These are phyloP conservation scores for Helichrysum umbraculigerum DNA, from an alignment of 129 eudicot genomes.

Conservation along the genomic window DNA sequence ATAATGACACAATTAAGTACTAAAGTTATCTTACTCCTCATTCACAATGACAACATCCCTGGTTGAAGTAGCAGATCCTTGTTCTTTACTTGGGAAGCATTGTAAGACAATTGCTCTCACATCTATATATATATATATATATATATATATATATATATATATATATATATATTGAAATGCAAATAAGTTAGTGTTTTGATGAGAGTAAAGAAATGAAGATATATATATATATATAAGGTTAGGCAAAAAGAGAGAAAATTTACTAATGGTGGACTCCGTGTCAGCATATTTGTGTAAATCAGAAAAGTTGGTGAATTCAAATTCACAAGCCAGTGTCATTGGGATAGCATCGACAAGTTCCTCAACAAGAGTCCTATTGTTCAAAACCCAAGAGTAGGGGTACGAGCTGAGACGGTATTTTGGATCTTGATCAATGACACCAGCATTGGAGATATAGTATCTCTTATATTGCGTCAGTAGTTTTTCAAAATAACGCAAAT, in stretches of 20 bases:
- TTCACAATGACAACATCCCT: neutral
- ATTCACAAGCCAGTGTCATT: neutral
- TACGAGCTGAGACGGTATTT: neutral
- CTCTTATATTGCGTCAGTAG: neutral
- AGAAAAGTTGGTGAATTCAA: neutral
- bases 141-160: too few species aligned
- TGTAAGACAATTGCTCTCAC: neutral
- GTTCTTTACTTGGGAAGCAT: neutral
- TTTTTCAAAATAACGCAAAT: neutral
- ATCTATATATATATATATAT: neutral
- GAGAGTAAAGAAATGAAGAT: neutral
- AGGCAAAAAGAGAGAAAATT: neutral
- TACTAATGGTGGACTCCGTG: neutral
- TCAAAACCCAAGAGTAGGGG: neutral
- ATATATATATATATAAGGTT: neutral
- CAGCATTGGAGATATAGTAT: neutral
- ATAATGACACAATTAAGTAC: too few species aligned
- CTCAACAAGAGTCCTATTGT: neutral
- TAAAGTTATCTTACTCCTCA: neutral
- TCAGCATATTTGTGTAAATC: neutral
- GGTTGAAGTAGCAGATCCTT: neutral
- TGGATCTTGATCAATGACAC: neutral
- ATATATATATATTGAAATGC: neutral
- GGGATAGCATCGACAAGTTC: neutral
- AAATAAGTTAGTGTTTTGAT: neutral